Conservation (phyloP, 306 rosid species). For the Gastrolobium villosum region DNA sequence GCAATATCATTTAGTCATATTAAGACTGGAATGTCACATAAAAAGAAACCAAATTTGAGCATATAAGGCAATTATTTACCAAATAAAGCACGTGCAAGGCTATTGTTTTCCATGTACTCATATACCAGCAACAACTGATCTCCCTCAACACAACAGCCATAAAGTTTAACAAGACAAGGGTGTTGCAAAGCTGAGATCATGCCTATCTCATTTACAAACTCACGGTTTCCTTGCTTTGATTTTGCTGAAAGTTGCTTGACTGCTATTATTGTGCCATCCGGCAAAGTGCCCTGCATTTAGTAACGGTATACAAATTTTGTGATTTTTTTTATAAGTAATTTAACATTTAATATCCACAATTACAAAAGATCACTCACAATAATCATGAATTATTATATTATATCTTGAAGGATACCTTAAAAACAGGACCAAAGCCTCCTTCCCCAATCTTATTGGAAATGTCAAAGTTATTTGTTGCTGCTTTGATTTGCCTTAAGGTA, state of each 20-base stretch:
- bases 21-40: not conserved
- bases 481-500: slow-evolving; percentile 63
- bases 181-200: slow-evolving; percentile 71
- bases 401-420: slow-evolving; percentile 53
- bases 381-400: not conserved
- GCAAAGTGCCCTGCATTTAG: slow-evolving; percentile 48
- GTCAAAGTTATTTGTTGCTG: slow-evolving; percentile 66
- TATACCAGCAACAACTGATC: slow-evolving; percentile 58
- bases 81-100: slow-evolving; percentile 60
- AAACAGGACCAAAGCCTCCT: slow-evolving; percentile 77
- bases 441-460: slow-evolving; percentile 66
- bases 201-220: slow-evolving; percentile 77
- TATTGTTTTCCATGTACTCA: slow-evolving; percentile 69
- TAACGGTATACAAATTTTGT: not conserved
- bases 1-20: not conserved
- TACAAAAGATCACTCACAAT: not conserved
- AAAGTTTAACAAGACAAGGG: slow-evolving; percentile 59
- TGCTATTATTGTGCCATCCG: slow-evolving; percentile 68
- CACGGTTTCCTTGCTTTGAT: slow-evolving; percentile 83
- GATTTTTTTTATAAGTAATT: too few species aligned
- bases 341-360: not conserved
- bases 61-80: slow-evolving; percentile 46
- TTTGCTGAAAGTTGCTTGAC: slow-evolving; percentile 78
- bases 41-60: not conserved
- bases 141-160: slow-evolving; percentile 55